Evolutionary conservation across 345 rosid genomes (phyloP).

Genomic region (Schrenkiella parvula): DNA sequence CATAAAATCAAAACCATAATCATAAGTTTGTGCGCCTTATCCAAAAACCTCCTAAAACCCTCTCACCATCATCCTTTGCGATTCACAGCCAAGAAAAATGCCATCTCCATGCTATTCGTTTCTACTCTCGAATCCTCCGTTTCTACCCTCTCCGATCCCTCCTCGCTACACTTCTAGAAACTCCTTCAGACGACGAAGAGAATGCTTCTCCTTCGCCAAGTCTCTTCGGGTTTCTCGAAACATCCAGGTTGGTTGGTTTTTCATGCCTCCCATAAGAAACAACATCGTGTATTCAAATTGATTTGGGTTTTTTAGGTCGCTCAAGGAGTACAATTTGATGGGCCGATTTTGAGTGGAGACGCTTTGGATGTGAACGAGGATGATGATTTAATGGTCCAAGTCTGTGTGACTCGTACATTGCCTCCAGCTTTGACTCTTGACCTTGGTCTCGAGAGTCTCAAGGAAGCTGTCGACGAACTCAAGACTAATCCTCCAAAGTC

Average conservation of each 20-base stretch:
- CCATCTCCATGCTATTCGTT: conserved; percentile 10
- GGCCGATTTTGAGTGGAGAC: conserved; percentile 38
- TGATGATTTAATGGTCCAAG: conserved; percentile 53
- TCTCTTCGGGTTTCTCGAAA: conserved; percentile 26
- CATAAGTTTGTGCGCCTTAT: conserved; percentile 6
- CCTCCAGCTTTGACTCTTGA: conserved; percentile 83
- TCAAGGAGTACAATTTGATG: conserved; percentile 55
- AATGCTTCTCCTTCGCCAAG: conserved; percentile 21
- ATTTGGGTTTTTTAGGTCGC: conserved; percentile 31
- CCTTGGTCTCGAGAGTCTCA: conserved; percentile 53
- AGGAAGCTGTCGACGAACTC: conserved; percentile 53
- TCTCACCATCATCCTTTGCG: conserved; percentile 14
- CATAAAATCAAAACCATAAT: neutral
- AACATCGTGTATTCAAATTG: neutral
- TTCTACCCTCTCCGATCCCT: conserved; percentile 20
- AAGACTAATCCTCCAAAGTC: conserved; percentile 59
- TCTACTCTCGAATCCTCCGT: conserved; percentile 21
- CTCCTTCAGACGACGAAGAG: conserved; percentile 10
- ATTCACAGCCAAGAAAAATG: conserved; percentile 4
- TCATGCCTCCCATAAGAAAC: neutral
- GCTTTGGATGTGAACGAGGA: conserved; percentile 40
- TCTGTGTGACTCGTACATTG: conserved; percentile 58
- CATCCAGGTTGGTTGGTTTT: neutral
- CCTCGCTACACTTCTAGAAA: conserved; percentile 20
- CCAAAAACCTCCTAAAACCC: conserved; percentile 9